These are phyloP conservation scores for Hypoxylon sp. DNA, from an alignment of 2,329 filamentous ascomycete species.

Conservation along the genomic window DNA sequence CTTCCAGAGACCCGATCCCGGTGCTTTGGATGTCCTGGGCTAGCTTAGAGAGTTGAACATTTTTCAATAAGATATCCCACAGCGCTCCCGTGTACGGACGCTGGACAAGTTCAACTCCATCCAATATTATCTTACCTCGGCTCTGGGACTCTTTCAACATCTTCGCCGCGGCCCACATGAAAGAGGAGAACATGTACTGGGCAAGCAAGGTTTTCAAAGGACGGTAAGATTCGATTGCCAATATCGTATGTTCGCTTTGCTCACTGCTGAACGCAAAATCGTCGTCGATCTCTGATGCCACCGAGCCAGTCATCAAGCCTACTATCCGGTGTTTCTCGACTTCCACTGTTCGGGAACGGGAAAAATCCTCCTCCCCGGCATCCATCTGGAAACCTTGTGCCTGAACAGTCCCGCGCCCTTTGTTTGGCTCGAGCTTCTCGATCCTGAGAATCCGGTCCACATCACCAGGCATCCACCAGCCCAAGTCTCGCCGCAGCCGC, in stretches of 20 bases:
- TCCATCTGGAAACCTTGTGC: neutral
- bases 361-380: neutral
- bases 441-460: conserved; percentile 29
- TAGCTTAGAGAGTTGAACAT: conserved; percentile 37
- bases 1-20: conserved; percentile 41
- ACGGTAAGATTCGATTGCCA: neutral
- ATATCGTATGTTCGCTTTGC: neutral
- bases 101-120: neutral
- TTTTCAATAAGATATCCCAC: conserved; percentile 34
- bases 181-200: conserved; percentile 48
- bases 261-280: neutral
- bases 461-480: conserved; percentile 22
- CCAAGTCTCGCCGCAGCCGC: conserved; percentile 20
- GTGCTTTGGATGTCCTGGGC: conserved; percentile 43
- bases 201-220: conserved; percentile 33
- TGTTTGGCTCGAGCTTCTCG: conserved; percentile 5
- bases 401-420: neutral
- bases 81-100: too few relatives aligned
- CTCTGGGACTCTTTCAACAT: conserved; percentile 9
- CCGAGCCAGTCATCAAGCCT: neutral
- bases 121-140: neutral
- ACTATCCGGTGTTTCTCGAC: conserved; percentile 18
- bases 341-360: neutral
- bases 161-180: conserved; percentile 47
- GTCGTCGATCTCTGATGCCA: conserved; percentile 13